These are phyloP conservation scores for Lanmaoa rubissima DNA, from an alignment of 768 basidiomycete genomes.

Conservation along the genomic window DNA sequence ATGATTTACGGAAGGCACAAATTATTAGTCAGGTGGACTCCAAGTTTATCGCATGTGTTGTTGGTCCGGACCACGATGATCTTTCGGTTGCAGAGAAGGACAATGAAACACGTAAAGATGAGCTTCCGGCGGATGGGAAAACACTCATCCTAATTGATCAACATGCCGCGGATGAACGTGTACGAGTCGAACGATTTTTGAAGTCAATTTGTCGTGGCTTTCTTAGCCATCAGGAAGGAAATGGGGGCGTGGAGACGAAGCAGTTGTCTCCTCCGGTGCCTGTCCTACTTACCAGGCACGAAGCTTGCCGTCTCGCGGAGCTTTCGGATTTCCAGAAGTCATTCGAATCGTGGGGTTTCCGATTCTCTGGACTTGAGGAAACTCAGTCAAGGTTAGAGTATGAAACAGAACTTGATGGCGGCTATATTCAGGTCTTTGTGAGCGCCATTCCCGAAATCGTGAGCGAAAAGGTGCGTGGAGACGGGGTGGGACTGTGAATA, in stretches of 20 bases:
- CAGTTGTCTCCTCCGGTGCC: conserved; percentile 53
- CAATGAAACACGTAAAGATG: conserved; percentile 15
- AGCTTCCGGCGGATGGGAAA: conserved; percentile 15
- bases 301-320: conserved; percentile 50
- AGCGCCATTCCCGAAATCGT: conserved; percentile 66
- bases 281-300: conserved; percentile 64
- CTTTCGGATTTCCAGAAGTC: conserved; percentile 42
- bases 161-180: conserved; percentile 96
- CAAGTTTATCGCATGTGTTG: conserved; percentile 84
- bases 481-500: neutral
- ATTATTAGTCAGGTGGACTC: conserved; percentile 84
- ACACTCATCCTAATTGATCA: conserved; percentile 86
- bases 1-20: conserved; percentile 52
- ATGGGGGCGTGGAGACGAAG: conserved; percentile 38
- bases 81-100: conserved; percentile 15
- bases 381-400: conserved; percentile 18
- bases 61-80: conserved; percentile 32
- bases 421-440: conserved; percentile 67
- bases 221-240: conserved; percentile 40
- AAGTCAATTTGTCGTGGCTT: conserved; percentile 71
- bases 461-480: conserved; percentile 54
- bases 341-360: conserved; percentile 71
- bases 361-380: conserved; percentile 41
- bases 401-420: conserved; percentile 24
- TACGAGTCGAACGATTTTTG: conserved; percentile 85